Conservation (phyloP, 768 basidiomycete genomes). For the Tephrocybe rancida region DNA sequence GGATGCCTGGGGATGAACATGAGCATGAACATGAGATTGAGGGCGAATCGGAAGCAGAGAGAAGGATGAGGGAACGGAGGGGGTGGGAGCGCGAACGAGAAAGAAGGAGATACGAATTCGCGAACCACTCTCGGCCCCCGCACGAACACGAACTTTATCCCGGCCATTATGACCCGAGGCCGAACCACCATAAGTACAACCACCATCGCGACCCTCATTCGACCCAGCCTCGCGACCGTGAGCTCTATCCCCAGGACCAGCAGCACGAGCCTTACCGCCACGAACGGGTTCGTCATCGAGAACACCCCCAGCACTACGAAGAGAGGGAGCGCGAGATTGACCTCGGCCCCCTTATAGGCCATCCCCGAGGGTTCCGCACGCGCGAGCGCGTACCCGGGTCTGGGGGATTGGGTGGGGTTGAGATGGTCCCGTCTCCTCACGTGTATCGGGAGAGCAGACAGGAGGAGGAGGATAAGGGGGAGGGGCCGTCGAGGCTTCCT, state of each 20-base stretch:
- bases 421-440: slow-evolving; percentile 45
- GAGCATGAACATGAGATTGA: background rate
- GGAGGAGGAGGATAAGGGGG: slow-evolving; percentile 19
- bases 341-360: slow-evolving; percentile 66
- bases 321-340: slow-evolving; percentile 29
- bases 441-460: too few species aligned
- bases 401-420: slow-evolving; percentile 67
- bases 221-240: too few species aligned
- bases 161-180: too few species aligned
- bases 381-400: slow-evolving; percentile 55
- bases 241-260: too few species aligned
- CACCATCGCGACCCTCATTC: too few species aligned
- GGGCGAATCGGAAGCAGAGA: background rate
- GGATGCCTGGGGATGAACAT: background rate
- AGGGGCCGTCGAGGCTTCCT: slow-evolving; percentile 2
- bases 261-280: too few species aligned
- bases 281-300: too few species aligned
- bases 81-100: background rate
- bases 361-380: slow-evolving; percentile 62
- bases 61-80: background rate
- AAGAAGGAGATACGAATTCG: too few species aligned
- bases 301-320: too few species aligned
- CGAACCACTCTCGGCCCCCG: too few species aligned
- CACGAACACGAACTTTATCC: too few species aligned
- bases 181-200: too few species aligned